Percentiles rank a stretch among this genome's conserved stretches.
Evolutionary conservation across 441 rosid species (phyloP).

Genomic region (Erodium trifolium): DNA sequence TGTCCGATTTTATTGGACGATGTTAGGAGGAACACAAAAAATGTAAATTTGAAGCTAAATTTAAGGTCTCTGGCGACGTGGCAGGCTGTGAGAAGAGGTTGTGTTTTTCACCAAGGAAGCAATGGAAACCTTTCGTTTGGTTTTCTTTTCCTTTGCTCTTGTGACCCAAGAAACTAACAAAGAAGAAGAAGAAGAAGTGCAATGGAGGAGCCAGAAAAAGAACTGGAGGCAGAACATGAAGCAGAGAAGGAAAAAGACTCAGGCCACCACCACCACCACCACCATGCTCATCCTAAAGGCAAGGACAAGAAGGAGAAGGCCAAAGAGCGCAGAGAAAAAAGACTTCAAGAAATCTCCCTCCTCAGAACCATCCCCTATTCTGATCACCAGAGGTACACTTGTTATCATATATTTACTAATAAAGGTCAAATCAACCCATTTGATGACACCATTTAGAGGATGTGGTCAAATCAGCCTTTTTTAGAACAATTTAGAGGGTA

Average conservation of each 20-base stretch:
- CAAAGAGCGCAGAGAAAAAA: constrained; percentile 66
- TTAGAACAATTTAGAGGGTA: too few species aligned
- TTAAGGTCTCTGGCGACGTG: neutral
- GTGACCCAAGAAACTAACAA: neutral
- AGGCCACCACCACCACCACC: neutral
- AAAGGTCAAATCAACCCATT: neutral
- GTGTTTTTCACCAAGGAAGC: neutral
- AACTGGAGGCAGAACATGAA: too few species aligned
- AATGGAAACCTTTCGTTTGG: neutral
- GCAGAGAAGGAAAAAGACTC: neutral
- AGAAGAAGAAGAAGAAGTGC: too few species aligned
- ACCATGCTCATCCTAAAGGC: neutral
- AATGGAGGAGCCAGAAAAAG: neutral
- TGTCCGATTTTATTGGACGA: neutral
- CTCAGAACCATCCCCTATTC: constrained; percentile 85
- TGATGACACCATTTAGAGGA: neutral
- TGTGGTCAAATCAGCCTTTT: too few species aligned
- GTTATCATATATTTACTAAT: neutral
- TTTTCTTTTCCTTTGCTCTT: neutral
- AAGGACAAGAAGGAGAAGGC: neutral
- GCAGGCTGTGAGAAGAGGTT: neutral
- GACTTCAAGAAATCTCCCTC: constrained; percentile 75
- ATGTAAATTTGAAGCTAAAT: neutral
- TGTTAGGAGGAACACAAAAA: neutral
- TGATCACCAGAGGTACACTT: constrained; percentile 60